Evolutionary conservation across 352 stramenopile genomes (phyloP), one percentile per base, ranked within the genome.

Genomic region (Phytophthora palmivora): DNA sequence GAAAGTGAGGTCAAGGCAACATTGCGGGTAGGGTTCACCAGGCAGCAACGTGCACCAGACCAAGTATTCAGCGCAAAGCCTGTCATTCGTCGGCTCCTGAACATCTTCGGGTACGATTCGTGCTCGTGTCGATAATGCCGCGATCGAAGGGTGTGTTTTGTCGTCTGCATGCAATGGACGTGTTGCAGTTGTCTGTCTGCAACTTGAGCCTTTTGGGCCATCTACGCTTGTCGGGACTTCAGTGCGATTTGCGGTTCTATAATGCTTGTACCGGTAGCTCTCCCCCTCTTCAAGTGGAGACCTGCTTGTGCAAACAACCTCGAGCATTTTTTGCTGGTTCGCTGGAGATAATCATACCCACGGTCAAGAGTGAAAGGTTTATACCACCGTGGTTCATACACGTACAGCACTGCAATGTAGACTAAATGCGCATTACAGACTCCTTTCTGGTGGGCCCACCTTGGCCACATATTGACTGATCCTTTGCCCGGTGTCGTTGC

Each of bases 51-150:
- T 55, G 59, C 41, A 58, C 43, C 46, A 64, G 47, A 2, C 14
- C 46, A 64, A 64, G 58, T 64, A 68, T 64, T 60, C 51, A 72
- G 63, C 47, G 24, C 58, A 28, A 19, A 49, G 32, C 18, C n/a
- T 42, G 51, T n/a, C 21, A 19, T 51, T 65, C n/a, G 44, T 55
- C 16, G 22, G 32, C 43, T 49, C 51, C 24, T 26, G 21, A 50
- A 15, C 26, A 28, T 6, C 6, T 6, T 3, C 3, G 24, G 3
- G 24, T 6, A 28, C 24, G 30, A 34, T 34, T 34, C 30, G 3
- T 34, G 7, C 10, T 3, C 30, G 7, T 34, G 30, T 34, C 4
- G 26, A 32, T 32, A 8, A 32, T 32, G 26, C 30, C 30, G 10
- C 30, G 30, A 34, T 34, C 30, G 30, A 34, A 34, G 7, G 30